Conservation (phyloP, 169 alveolate species). For the Plasmodium falciparum region DNA sequence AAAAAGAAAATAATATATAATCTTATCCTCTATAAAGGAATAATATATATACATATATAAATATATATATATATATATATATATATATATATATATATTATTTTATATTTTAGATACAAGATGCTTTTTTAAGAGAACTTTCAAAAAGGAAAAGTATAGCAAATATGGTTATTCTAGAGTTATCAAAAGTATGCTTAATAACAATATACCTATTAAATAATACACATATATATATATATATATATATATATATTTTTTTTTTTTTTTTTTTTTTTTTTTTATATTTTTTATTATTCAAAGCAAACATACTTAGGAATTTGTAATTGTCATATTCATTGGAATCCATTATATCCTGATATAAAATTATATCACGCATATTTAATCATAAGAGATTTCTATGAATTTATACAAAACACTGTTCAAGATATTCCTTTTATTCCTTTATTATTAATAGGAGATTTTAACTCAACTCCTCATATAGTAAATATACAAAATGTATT, state of each 20-base stretch:
- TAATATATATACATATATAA: too few relatives aligned
- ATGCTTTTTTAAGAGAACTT: conserved; percentile 48
- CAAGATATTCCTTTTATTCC: conserved; percentile 27
- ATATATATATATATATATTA: not conserved
- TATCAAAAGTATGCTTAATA: conserved; percentile 12
- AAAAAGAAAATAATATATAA: not conserved
- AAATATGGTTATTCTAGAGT: conserved; percentile 48
- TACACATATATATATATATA: too few relatives aligned
- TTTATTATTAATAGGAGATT: conserved; percentile 52
- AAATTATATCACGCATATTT: conserved; percentile 31
- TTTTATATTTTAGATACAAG: conserved; percentile 16
- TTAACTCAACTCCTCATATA: conserved; percentile 51
- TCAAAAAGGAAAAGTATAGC: conserved; percentile 30
- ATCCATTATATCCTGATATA: conserved; percentile 60
- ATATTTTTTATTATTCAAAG: not conserved
- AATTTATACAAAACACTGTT: conserved; percentile 16
- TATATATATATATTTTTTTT: not conserved
- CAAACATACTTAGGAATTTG: conserved; percentile 21
- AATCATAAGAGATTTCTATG: conserved; percentile 41
- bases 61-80: not conserved
- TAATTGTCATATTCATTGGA: conserved; percentile 55
- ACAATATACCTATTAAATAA: not conserved
- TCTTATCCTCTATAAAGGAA: too few relatives aligned
- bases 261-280: not conserved
- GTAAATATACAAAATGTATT: conserved; percentile 1